Conservation (phyloP, 2,329 filamentous ascomycete genomes). For the Sporothrix pseudoabietina region DNA sequence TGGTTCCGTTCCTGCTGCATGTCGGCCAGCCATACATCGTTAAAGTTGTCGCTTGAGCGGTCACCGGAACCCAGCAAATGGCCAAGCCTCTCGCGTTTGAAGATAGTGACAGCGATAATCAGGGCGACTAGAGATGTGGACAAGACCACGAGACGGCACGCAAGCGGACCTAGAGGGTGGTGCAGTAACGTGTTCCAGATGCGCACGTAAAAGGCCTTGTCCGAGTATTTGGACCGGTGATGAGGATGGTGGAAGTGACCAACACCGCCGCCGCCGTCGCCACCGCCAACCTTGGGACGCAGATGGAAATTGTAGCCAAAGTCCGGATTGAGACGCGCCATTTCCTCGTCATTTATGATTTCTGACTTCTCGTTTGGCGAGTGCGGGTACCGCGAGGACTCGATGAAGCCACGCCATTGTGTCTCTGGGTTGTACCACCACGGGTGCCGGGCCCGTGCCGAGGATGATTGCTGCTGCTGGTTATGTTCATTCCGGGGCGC, state of each 20-base stretch:
- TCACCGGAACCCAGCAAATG: neutral
- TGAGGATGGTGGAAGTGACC: slow-evolving; percentile 24
- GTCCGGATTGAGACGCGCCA: slow-evolving; percentile 49
- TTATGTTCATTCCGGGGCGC: neutral
- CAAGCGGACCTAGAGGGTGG: slow-evolving; percentile 81
- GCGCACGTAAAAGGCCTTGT: slow-evolving; percentile 51
- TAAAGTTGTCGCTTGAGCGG: slow-evolving; percentile 43
- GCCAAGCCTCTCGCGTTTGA: slow-evolving; percentile 55
- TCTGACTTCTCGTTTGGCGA: slow-evolving; percentile 52
- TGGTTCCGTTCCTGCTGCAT: slow-evolving; percentile 64
- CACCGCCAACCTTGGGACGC: slow-evolving; percentile 29
- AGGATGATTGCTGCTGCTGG: neutral
- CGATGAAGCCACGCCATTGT: slow-evolving; percentile 57
- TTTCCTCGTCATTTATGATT: slow-evolving; percentile 50
- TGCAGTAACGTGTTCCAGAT: slow-evolving; percentile 71
- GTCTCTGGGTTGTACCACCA: slow-evolving; percentile 42
- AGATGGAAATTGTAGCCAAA: slow-evolving; percentile 47
- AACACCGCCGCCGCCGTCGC: slow-evolving; percentile 48
- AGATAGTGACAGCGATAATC: slow-evolving; percentile 75
- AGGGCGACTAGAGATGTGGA: slow-evolving; percentile 81
- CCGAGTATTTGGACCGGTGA: neutral
- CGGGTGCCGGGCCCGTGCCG: slow-evolving; percentile 4
- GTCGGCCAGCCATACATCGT: slow-evolving; percentile 24
- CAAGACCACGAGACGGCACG: slow-evolving; percentile 80
- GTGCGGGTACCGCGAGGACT: slow-evolving; percentile 56